Evolutionary conservation across 2,329 filamentous ascomycete genomes (phyloP).

Genomic region (Diaporthe ilicicola): DNA sequence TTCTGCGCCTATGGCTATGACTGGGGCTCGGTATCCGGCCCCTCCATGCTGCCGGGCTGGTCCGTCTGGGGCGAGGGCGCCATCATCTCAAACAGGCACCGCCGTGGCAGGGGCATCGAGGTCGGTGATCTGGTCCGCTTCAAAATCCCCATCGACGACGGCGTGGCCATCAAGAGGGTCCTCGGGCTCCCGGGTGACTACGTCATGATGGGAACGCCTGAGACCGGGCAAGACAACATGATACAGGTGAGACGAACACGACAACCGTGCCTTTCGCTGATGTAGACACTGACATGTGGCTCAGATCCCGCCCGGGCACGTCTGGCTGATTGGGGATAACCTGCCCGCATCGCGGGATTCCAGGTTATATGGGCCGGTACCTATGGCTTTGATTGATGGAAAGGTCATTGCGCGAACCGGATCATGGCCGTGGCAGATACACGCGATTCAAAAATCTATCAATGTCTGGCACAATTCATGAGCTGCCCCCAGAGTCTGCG

Average conservation of each 20-base stretch:
- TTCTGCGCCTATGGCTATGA: conserved; percentile 68
- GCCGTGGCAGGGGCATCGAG: conserved; percentile 68
- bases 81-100: conserved; percentile 72
- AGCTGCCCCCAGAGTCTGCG: neutral
- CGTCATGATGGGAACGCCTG: conserved; percentile 72
- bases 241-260: conserved; percentile 60
- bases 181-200: conserved; percentile 80
- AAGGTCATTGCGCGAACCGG: conserved; percentile 73
- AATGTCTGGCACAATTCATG: conserved; percentile 20
- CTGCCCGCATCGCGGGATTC: conserved; percentile 85
- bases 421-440: conserved; percentile 57
- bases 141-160: conserved; percentile 72
- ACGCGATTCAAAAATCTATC: conserved; percentile 55
- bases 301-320: conserved; percentile 89
- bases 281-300: conserved; percentile 22
- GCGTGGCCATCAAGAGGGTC: conserved; percentile 80
- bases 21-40: conserved; percentile 69
- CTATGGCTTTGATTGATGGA: conserved; percentile 82
- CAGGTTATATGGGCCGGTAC: conserved; percentile 84
- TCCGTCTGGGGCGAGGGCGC: conserved; percentile 72
- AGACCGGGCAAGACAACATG: conserved; percentile 59
- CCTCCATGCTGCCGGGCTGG: conserved; percentile 92
- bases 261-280: neutral
- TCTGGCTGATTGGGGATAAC: conserved; percentile 92
- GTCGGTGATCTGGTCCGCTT: conserved; percentile 90